Evolutionary conservation across 768 basidiomycete species (phyloP).

Genomic region (Termitomyces sp.): DNA sequence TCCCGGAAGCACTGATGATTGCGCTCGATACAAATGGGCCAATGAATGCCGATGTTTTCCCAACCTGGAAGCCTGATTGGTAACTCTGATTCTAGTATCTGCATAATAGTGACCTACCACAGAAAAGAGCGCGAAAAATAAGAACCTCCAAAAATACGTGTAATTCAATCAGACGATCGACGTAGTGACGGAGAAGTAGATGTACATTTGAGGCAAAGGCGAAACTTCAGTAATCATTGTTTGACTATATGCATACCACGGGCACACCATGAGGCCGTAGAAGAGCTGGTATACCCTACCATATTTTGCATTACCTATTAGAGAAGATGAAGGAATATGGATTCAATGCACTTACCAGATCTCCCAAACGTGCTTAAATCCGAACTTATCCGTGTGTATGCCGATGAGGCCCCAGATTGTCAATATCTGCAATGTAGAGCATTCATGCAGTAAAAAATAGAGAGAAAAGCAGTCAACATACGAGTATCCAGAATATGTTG

Average conservation of each 20-base stretch:
- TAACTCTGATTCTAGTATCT: not conserved
- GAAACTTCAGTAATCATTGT: slow-evolving; percentile 82
- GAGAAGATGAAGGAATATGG: not conserved
- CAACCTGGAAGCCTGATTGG: slow-evolving; percentile 33
- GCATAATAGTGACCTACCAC: slow-evolving; percentile 34
- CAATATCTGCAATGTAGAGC: slow-evolving; percentile 34
- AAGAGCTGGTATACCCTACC: slow-evolving; percentile 62
- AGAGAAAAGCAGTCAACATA: slow-evolving; percentile 18
- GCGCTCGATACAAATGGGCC: slow-evolving; percentile 72
- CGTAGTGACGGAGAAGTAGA: not conserved
- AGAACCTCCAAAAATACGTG: slow-evolving; percentile 35
- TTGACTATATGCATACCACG: slow-evolving; percentile 79
- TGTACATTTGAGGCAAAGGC: slow-evolving; percentile 63
- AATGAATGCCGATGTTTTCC: slow-evolving; percentile 74
- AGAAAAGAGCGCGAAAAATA: slow-evolving; percentile 72
- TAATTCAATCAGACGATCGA: not conserved
- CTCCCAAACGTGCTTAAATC: slow-evolving; percentile 83
- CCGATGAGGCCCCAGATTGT: slow-evolving; percentile 75
- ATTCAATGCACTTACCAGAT: slow-evolving; percentile 43
- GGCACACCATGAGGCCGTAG: slow-evolving; percentile 69
- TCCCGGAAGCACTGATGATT: slow-evolving; percentile 59
- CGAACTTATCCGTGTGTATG: slow-evolving; percentile 67
- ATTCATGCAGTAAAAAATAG: not conserved
- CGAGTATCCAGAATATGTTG: slow-evolving; percentile 69
- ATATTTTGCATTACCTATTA: not conserved